Base-by-base conservation (phyloP, 805 yeast genomes). In the Candida wancherniae region DNA sequence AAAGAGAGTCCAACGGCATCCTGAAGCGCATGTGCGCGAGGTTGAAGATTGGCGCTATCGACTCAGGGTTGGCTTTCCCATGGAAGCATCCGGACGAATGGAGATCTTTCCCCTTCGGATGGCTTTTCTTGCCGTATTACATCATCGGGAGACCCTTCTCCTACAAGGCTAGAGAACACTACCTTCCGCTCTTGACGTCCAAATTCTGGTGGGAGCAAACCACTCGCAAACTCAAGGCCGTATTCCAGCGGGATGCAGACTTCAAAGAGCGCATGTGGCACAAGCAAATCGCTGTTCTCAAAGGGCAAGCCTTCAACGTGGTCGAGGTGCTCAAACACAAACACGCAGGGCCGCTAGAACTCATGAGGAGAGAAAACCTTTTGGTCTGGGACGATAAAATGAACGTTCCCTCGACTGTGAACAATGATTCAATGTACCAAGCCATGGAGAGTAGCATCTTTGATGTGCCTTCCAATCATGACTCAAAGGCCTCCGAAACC, bases 41-140 rank as follows among this genome's bases (percentile, higher is more conserved):
- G 4, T 37, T 81, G 9, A 66, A 61, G 29, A 63, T 81, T 18
- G 86, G 84, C 3, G 90, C 88, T 1, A 81, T 81, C 26, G 88
- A 81, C 46, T 78, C 84, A 10, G 87, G 87, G 0, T 59, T 81
- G 18, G 68, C 87, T 0, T 80, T 77, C 44, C 88, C 90, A 4
- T 81, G 86, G 86, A 80, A 81, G 46, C 85, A 80, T 42, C 88
- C 88, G 0, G 84, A 81, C 53, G 86, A 80, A 47, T 80, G 87
- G 85, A 57, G 88, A 33, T 77, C 84, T 1, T 81, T 77, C 44
- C 88, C 88, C 0, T 81, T 71, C 55, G 88, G 88, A 0, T 81
- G 90, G 90, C 55, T 81, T 15, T 80, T 75, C 44, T 53, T 81
- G 19, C 88, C 88, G 1, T 53, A 71, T 9, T 62, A 73, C 8